phyloP scores from a whole-genome alignment of 371 early-diverging fungal genomes.

The Haplosporangium sp. region DNA sequence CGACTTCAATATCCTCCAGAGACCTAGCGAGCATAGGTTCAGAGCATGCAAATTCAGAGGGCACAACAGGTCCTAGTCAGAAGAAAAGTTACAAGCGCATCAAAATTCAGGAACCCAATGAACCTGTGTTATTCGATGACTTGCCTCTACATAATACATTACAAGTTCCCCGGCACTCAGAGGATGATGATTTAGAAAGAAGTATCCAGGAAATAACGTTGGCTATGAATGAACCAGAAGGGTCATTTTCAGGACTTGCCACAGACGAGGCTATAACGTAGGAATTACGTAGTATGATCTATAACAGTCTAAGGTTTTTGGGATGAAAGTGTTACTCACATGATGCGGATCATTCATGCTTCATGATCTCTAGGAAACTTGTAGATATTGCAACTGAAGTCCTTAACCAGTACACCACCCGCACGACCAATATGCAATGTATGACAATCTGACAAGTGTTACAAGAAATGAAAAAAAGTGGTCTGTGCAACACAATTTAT shows the following conservation, averaged over 20 bases:
- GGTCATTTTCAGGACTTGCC: slow-evolving; percentile 36
- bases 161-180: slow-evolving; percentile 30
- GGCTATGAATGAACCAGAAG: slow-evolving; percentile 39
- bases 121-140: slow-evolving; percentile 28
- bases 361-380: slow-evolving; percentile 24
- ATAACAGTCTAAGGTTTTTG: too few relatives aligned
- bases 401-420: slow-evolving; percentile 34
- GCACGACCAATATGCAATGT: slow-evolving; percentile 38
- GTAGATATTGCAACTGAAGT: slow-evolving; percentile 38
- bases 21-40: slow-evolving; percentile 2
- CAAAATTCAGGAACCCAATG: slow-evolving; percentile 25
- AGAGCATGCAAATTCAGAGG: slow-evolving; percentile 10
- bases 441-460: slow-evolving; percentile 1
- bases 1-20: slow-evolving; percentile 10
- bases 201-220: slow-evolving; percentile 36
- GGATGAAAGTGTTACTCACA: background rate
- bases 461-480: background rate
- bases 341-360: background rate
- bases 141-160: slow-evolving; percentile 3
- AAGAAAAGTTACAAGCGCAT: slow-evolving; percentile 3
- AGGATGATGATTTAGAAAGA: slow-evolving; percentile 51
- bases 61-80: background rate
- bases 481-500: slow-evolving; percentile 19
- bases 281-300: background rate
- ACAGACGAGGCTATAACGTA: slow-evolving; percentile 54